phyloP scores from a whole-genome alignment of 1,284 basidiomycete species.

The Apiotrichum siamense region DNA sequence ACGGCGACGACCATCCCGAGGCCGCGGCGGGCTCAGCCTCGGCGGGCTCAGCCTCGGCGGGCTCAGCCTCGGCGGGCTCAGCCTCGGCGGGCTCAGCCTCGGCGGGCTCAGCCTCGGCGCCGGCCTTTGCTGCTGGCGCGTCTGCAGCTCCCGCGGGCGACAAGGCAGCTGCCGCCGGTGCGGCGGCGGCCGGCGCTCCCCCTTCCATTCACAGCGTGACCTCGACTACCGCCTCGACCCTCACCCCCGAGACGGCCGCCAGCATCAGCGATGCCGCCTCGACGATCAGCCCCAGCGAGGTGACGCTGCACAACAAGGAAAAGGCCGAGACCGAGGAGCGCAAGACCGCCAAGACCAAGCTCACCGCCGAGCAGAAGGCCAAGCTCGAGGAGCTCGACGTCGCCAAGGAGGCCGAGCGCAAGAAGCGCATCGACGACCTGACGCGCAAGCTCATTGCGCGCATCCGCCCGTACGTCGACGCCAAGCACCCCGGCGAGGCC shows the following conservation, averaged over 20 bases:
- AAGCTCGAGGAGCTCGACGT: slow-evolving; percentile 73
- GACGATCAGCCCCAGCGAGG: slow-evolving; percentile 17
- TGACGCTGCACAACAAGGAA: slow-evolving; percentile 18
- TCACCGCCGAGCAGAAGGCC: slow-evolving; percentile 75
- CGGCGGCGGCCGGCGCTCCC: slow-evolving; percentile 16
- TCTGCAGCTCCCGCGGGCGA: slow-evolving; percentile 10
- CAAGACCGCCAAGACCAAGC: slow-evolving; percentile 57
- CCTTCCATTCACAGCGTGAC: slow-evolving; percentile 1
- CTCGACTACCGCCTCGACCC: not conserved
- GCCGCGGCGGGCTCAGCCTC: too few species aligned
- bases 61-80: too few species aligned
- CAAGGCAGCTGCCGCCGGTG: slow-evolving; percentile 7
- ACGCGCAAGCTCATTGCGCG: slow-evolving; percentile 73
- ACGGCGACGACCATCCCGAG: slow-evolving; percentile 10
- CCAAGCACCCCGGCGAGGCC: slow-evolving; percentile 75
- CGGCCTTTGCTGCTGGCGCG: slow-evolving; percentile 7
- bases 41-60: too few species aligned
- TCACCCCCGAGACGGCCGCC: slow-evolving; percentile 12
- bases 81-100: too few species aligned
- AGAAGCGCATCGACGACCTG: slow-evolving; percentile 62
- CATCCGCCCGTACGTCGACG: slow-evolving; percentile 80
- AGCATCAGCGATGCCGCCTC: slow-evolving; percentile 19
- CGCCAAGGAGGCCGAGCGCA: slow-evolving; percentile 70
- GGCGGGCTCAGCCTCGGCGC: slow-evolving; percentile 28
- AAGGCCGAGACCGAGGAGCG: slow-evolving; percentile 25